Conservation (phyloP, 176 grass and related monocot species). For the Elaeis guineensis region DNA sequence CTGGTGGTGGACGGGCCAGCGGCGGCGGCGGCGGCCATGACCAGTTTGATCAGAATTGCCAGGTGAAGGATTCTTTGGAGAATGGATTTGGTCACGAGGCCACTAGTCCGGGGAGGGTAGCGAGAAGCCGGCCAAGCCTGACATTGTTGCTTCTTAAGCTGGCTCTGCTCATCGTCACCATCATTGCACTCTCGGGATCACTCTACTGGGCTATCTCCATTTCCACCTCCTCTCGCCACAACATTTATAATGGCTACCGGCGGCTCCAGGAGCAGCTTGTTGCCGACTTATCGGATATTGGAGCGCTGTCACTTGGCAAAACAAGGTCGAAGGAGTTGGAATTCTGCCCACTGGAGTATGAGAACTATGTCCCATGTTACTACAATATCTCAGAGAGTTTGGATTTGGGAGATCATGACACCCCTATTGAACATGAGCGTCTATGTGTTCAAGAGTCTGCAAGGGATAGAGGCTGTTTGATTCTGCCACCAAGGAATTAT, state of each 20-base stretch:
- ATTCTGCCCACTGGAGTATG: constrained; percentile 52
- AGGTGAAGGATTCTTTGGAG: constrained; percentile 51
- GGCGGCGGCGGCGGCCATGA: constrained; percentile 15
- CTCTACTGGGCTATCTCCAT: constrained; percentile 72
- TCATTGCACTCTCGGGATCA: constrained; percentile 40
- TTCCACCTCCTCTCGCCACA: constrained; percentile 25
- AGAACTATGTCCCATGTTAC: constrained; percentile 85
- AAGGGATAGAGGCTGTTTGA: constrained; percentile 35
- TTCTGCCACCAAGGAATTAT: constrained; percentile 68
- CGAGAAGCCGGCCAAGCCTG: constrained; percentile 36
- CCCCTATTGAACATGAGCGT: constrained; percentile 57
- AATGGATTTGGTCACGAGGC: constrained; percentile 42
- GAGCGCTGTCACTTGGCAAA: constrained; percentile 64
- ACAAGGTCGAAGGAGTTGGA: constrained; percentile 56
- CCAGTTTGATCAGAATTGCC: constrained; percentile 23
- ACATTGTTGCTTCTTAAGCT: constrained; percentile 42
- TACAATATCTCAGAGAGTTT: constrained; percentile 74
- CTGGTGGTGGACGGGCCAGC: constrained; percentile 26
- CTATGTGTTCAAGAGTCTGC: constrained; percentile 41
- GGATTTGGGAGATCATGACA: constrained; percentile 61
- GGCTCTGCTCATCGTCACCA: constrained; percentile 31
- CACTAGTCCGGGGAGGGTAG: background rate
- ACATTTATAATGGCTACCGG: constrained; percentile 49
- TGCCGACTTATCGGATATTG: constrained; percentile 70
- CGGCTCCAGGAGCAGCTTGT: constrained; percentile 85